phyloP scores from a whole-genome alignment of 257 asterid genomes.

The Forsythia viridissima region DNA sequence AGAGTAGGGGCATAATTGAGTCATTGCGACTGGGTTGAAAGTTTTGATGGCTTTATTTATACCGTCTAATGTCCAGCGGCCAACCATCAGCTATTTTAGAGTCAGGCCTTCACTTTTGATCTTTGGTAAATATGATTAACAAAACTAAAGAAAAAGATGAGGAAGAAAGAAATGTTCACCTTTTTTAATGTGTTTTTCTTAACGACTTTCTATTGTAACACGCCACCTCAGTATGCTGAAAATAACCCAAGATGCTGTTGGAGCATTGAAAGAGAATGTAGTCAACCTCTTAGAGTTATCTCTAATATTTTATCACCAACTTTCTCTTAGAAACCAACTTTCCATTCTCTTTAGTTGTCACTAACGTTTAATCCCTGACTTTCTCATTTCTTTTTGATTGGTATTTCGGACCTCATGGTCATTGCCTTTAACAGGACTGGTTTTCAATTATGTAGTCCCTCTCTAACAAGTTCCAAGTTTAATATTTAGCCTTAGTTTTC shows the following conservation, averaged over 20 bases:
- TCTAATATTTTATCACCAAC: neutral
- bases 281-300: neutral
- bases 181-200: neutral
- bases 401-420: neutral
- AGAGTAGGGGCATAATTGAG: neutral
- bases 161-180: neutral
- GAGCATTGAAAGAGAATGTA: neutral
- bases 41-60: neutral
- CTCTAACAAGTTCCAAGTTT: constrained; percentile 9
- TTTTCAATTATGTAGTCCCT: constrained; percentile 15
- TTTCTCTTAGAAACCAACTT: neutral
- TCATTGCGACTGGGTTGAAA: neutral
- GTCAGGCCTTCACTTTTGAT: neutral
- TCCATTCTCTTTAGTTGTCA: neutral
- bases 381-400: neutral
- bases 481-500: neutral
- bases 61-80: neutral
- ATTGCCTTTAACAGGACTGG: neutral
- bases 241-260: neutral
- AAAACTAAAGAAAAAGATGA: too few relatives aligned
- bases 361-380: too few relatives aligned
- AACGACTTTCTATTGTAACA: neutral
- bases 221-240: neutral
- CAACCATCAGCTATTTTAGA: neutral
- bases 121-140: neutral